phyloP scores from a whole-genome alignment of 2,329 filamentous ascomycete genomes.

The Ramularia endophylla region DNA sequence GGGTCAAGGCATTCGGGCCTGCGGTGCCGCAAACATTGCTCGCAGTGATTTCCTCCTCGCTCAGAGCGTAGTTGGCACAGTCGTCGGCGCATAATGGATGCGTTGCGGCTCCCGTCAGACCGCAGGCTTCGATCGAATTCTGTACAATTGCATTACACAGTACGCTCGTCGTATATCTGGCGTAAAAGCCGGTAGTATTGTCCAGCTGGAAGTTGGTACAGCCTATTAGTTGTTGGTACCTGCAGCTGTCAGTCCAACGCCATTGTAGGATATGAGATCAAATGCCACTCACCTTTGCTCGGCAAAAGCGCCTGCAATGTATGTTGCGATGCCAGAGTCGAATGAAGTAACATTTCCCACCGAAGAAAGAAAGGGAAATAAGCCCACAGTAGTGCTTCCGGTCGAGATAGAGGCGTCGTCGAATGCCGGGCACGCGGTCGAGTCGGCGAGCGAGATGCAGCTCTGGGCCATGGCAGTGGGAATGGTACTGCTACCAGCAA shows the following conservation, averaged over 20 bases:
- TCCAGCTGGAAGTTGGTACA: conserved; percentile 71
- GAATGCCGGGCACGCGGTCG: conserved; percentile 67
- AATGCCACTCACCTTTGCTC: conserved; percentile 65
- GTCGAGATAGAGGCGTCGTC: conserved; percentile 65
- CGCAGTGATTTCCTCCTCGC: conserved; percentile 77
- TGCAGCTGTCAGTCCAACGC: conserved; percentile 40
- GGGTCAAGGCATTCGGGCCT: conserved; percentile 56
- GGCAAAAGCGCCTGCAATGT: conserved; percentile 69
- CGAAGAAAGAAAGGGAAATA: conserved; percentile 75
- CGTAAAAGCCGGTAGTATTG: conserved; percentile 78
- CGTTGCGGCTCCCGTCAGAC: conserved; percentile 57
- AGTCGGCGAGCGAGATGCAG: conserved; percentile 65
- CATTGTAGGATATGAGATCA: background rate
- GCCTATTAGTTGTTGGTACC: conserved; percentile 75
- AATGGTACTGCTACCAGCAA: conserved; percentile 20
- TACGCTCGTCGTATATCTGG: conserved; percentile 84
- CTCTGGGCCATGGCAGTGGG: conserved; percentile 35
- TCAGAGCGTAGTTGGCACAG: conserved; percentile 81
- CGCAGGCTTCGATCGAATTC: conserved; percentile 69
- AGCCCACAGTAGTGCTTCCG: conserved; percentile 49
- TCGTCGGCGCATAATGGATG: conserved; percentile 81
- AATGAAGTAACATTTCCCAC: conserved; percentile 74
- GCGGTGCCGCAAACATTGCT: conserved; percentile 69
- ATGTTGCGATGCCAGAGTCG: conserved; percentile 65
- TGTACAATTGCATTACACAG: conserved; percentile 94